These are phyloP conservation scores for Fistulifera solaris DNA, from an alignment of 108 stramenopile species.

Conservation along the genomic window DNA sequence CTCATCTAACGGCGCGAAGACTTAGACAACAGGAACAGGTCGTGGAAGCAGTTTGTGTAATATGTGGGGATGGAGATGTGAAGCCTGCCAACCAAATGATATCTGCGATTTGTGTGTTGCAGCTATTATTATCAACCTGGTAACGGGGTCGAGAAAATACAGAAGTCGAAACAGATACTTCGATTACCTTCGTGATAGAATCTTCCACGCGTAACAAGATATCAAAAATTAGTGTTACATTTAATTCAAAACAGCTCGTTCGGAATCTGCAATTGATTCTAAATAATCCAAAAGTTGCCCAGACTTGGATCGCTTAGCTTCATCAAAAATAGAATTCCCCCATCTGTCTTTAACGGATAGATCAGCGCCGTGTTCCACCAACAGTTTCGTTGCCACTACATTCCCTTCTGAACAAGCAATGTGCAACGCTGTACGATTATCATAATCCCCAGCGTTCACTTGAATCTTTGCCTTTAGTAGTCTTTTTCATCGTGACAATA, in stretches of 20 bases:
- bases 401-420: conserved; percentile 53
- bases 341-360: conserved; percentile 38
- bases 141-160: no score
- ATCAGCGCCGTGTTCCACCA: conserved; percentile 39
- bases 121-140: no score
- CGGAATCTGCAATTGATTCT: no score
- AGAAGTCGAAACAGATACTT: no score
- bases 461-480: conserved; percentile 38
- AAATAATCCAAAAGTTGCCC: conserved; percentile 14
- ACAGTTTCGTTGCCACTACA: conserved; percentile 27
- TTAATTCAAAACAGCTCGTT: no score
- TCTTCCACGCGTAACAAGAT: no score
- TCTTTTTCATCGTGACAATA: conserved; percentile 21
- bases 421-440: conserved; percentile 38
- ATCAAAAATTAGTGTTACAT: no score
- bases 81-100: conserved; percentile 82
- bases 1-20: conserved; percentile 36
- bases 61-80: conserved; percentile 83
- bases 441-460: conserved; percentile 47
- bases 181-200: no score
- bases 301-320: conserved; percentile 21
- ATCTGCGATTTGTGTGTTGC: no score
- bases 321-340: conserved; percentile 7
- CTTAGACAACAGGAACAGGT: conserved; percentile 72
- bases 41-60: conserved; percentile 81